A percentile compares a stretch with the other conserved stretches of the same genome.
Conservation (phyloP, 2,329 filamentous ascomycete genomes). For the Fusarium domesticum region DNA sequence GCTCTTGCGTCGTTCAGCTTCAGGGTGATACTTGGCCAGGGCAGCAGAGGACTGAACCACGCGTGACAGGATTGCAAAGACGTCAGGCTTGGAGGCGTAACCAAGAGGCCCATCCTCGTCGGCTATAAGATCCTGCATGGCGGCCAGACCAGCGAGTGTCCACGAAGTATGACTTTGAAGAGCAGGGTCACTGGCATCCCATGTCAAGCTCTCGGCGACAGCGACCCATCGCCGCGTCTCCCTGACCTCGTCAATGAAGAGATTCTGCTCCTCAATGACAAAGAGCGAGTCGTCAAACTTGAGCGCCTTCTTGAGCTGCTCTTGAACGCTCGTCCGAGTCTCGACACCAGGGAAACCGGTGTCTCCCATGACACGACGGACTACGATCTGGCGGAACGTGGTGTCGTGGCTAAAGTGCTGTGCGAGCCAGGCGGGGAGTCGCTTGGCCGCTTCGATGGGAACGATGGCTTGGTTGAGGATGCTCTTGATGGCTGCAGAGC, state of each 20-base stretch:
- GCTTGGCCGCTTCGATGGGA: constrained; percentile 46
- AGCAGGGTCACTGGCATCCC: constrained; percentile 19
- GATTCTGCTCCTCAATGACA: constrained; percentile 84
- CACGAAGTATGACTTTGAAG: constrained; percentile 41
- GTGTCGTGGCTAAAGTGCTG: constrained; percentile 32
- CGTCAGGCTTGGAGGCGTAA: constrained; percentile 65
- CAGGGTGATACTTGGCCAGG: constrained; percentile 26
- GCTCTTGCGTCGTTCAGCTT: constrained; percentile 9
- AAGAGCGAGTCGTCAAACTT: constrained; percentile 69
- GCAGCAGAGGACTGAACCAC: constrained; percentile 42
- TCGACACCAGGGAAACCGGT: constrained; percentile 8
- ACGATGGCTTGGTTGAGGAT: constrained; percentile 47
- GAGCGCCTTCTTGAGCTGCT: constrained; percentile 46
- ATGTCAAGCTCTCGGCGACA: constrained; percentile 39
- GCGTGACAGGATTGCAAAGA: constrained; percentile 59
- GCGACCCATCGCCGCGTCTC: constrained; percentile 69
- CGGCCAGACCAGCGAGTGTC: constrained; percentile 48
- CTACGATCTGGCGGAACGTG: constrained; percentile 41
- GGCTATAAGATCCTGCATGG: constrained; percentile 35
- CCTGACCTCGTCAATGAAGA: constrained; percentile 81
- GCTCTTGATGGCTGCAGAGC: constrained; percentile 48
- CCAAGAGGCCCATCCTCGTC: constrained; percentile 65
- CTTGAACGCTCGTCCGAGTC: constrained; percentile 29
- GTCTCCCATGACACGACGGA: constrained; percentile 40
- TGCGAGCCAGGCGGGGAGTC: constrained; percentile 44